Evolutionary conservation across 495 filamentous ascomycete species (phyloP).

Genomic region (Xylaria intraflava): DNA sequence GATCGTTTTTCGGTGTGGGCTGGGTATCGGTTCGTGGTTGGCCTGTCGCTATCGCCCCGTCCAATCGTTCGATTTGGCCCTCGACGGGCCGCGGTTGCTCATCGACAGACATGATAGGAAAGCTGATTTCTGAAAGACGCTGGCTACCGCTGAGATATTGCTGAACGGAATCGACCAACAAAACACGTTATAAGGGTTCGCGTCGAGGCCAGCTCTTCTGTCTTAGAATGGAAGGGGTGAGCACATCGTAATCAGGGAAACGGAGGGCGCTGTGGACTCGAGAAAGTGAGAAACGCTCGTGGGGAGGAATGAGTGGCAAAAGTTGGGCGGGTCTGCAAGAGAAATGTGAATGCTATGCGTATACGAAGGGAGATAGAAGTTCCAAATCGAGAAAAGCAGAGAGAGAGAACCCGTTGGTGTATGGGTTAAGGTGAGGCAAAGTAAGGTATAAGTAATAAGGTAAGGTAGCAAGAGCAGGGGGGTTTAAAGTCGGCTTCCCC

Average conservation of each 20-base stretch:
- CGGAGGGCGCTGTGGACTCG: not conserved
- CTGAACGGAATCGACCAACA: slow-evolving; percentile 16
- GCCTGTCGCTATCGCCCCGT: slow-evolving; percentile 6
- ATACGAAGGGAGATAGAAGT: no score
- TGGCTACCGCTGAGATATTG: slow-evolving; percentile 6
- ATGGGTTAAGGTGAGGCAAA: no score
- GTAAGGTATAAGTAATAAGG: no score
- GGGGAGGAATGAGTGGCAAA: not conserved
- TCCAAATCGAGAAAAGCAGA: no score
- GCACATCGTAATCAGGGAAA: slow-evolving; percentile 14
- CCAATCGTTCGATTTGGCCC: slow-evolving; percentile 4
- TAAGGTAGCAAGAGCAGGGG: no score
- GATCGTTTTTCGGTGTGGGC: slow-evolving; percentile 16
- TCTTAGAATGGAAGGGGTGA: slow-evolving; percentile 14
- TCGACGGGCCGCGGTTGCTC: slow-evolving; percentile 9
- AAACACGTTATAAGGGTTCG: slow-evolving; percentile 21
- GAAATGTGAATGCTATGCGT: not conserved
- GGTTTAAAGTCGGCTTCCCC: not conserved
- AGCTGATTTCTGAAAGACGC: not conserved
- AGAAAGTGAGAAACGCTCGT: not conserved
- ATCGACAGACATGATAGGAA: slow-evolving; percentile 20
- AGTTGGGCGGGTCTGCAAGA: slow-evolving; percentile 6
- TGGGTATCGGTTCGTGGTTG: slow-evolving; percentile 17
- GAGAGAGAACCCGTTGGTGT: no score
- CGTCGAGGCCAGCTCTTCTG: slow-evolving; percentile 26